Evolutionary conservation across 305 asterid genomes (phyloP), one percentile per base, ranked within the genome.

Genomic region (Solanum hybrid): DNA sequence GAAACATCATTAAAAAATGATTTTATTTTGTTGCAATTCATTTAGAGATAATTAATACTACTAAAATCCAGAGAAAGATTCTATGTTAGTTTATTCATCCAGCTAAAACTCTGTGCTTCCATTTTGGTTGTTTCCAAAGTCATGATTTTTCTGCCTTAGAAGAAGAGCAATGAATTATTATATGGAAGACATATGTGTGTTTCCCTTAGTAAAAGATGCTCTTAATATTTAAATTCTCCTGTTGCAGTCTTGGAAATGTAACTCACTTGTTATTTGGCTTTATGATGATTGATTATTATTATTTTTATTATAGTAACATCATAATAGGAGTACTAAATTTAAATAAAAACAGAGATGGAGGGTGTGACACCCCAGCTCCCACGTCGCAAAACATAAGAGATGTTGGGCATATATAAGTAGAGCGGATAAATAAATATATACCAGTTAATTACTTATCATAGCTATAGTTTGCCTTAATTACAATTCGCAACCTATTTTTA

Each of bases 241-340:
- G 35, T 79, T 79, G 35, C 86, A 79, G 85, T 79, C 66, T 81
- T 81, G 86, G 86, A 40, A 81, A 81, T 81, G 86, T 81, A 81
- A 40, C 86, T 81, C 86, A 81, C 86, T 81, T 81, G 37, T 81
- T 27, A 14, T 81, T 81, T 81, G 37, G 71, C 26, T 7, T 40
- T 8, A 26, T 40, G 71, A 81, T 12, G 85, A 5, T 36, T 75
- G 64, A 13, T 79, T 24, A 37, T 80, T 7, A 12, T 37, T n/a
- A 35, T 32, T 26, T 13, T 14, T 40, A 34, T 5, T 73, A 1
- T 60, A 60, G 71, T 60, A 60, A 7, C 10, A 56, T 56, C 1
- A 17, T 56, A 56, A 36, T n/a, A 36, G 22, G 24, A 22, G 1
- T 78, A 78, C 27, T 34, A 35, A 22, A 35, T 35, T 77, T 77